Percentiles rank a stretch among this genome's conserved stretches.
Evolutionary conservation across 2,329 filamentous ascomycete genomes (phyloP).

Genomic region (Diaporthe australafricana): DNA sequence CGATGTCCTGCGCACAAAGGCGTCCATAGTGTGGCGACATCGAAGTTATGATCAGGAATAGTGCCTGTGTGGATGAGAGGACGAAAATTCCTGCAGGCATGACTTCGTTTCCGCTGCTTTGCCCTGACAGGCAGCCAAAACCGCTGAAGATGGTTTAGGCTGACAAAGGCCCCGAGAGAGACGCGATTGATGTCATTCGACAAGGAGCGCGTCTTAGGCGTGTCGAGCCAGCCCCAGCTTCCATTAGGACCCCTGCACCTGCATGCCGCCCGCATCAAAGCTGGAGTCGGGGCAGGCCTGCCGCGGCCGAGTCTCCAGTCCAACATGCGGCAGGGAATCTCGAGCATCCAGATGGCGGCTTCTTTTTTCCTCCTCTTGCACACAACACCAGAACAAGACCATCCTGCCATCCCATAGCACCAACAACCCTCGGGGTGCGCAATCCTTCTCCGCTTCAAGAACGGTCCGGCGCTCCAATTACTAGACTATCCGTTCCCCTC

Average conservation of each 20-base stretch:
- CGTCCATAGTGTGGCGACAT: slow-evolving; percentile 43
- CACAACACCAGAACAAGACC: background rate
- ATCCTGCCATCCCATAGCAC: background rate
- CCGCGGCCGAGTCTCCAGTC: background rate
- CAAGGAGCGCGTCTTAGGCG: slow-evolving; percentile 18
- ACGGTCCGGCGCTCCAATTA: too few relatives aligned
- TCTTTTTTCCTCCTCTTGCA: background rate
- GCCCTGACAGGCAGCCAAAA: background rate
- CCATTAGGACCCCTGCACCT: slow-evolving; percentile 28
- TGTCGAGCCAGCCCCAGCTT: background rate
- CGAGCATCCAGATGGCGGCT: background rate
- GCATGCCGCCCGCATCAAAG: background rate
- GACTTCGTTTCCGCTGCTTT: background rate
- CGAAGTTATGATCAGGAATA: background rate
- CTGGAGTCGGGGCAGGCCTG: background rate
- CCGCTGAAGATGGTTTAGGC: background rate
- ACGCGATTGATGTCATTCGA: slow-evolving; percentile 29
- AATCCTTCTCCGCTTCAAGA: background rate
- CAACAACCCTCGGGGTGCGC: background rate
- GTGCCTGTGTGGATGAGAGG: too few relatives aligned
- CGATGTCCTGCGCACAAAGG: slow-evolving; percentile 42
- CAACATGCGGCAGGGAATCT: background rate
- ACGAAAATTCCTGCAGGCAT: background rate
- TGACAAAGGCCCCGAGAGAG: slow-evolving; percentile 14
- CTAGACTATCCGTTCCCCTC: too few relatives aligned